Evolutionary conservation across 768 basidiomycete species (phyloP), one percentile per base, ranked within the genome.

Genomic region (Coprinopsis cinerea): DNA sequence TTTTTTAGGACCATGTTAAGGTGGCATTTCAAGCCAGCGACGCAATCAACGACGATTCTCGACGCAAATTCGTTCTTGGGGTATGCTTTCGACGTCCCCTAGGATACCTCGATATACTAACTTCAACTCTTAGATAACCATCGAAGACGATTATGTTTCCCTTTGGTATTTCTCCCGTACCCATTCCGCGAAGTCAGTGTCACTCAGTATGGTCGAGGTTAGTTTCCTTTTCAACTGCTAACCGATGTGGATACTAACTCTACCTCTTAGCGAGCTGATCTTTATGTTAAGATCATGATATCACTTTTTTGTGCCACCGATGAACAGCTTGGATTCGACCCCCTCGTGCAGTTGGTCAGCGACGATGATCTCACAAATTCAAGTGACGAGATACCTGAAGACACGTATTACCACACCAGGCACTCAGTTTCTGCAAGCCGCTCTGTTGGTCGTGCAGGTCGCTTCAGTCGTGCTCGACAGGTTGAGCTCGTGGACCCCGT

Each of bases 21-120:
- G 41, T 48, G 42, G 47, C 32, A 22, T 49, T 23, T 5, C 44
- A 44, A 6, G 34, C 44, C 4, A 51, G 14, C 22, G 54, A 60
- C 28, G 56, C 60, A 23, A 58, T 63, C 58, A 58, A 61, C 37
- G 60, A 58, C 30, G 60, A 63, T 49, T 34, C 48, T 23, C 53
- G 60, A 14, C 53, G 62, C 14, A 60, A 56, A 52, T 61, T 54
- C 41, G 55, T 51, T 5, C 59, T 53, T 49, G 60, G 59, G 14
- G 59, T 61, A 43, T n/a, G n/a, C n/a, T 14, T 7, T 32, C 7
- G 9, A 7, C 15, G 7, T 9, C 9, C 30, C n/a, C n/a, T n/a
- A 40, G 11, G 22, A 3, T 15, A 9, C 36, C 3, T 22, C 5
- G 2, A 13, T 10, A 47, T 20, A 4, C 2, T 7, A 7, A 3